These are phyloP conservation scores for Nicotiana sylvestris DNA, from an alignment of 257 asterid genomes.

Conservation along the genomic window DNA sequence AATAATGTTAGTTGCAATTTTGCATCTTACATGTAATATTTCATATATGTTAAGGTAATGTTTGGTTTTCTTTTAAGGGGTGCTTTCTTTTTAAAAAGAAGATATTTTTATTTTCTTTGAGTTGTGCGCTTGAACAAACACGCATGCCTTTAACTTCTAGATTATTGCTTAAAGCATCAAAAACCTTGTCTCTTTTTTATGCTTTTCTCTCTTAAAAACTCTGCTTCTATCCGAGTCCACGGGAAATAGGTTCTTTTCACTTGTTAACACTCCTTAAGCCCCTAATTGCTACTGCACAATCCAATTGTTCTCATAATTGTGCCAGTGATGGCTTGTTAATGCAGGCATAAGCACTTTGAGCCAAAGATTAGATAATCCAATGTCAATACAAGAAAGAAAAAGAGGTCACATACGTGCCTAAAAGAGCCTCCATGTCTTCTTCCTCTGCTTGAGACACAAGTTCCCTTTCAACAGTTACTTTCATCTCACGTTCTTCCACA, in stretches of 20 bases:
- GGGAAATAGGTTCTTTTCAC: background rate
- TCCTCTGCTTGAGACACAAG: conserved; percentile 98
- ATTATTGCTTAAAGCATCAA: background rate
- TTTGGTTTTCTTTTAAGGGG: background rate
- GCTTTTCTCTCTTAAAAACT: background rate
- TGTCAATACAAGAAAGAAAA: conserved; percentile 6
- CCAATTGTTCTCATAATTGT: background rate
- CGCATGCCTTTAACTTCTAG: background rate
- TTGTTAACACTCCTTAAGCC: conserved; percentile 1
- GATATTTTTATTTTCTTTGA: background rate
- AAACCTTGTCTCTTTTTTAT: background rate
- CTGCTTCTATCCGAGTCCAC: background rate
- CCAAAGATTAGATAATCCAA: background rate
- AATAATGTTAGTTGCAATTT: background rate
- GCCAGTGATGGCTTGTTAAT: background rate
- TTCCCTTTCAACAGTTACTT: conserved; percentile 92
- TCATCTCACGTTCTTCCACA: conserved; percentile 56
- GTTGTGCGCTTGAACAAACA: background rate
- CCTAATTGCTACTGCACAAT: background rate
- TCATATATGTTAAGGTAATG: background rate
- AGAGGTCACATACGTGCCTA: conserved; percentile 80
- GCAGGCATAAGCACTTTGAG: background rate
- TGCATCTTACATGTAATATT: background rate
- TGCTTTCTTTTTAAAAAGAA: background rate
- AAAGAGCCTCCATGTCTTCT: conserved; percentile 99